phyloP scores from a whole-genome alignment of 2,329 filamentous ascomycete species.

The Apiospora koreana region DNA sequence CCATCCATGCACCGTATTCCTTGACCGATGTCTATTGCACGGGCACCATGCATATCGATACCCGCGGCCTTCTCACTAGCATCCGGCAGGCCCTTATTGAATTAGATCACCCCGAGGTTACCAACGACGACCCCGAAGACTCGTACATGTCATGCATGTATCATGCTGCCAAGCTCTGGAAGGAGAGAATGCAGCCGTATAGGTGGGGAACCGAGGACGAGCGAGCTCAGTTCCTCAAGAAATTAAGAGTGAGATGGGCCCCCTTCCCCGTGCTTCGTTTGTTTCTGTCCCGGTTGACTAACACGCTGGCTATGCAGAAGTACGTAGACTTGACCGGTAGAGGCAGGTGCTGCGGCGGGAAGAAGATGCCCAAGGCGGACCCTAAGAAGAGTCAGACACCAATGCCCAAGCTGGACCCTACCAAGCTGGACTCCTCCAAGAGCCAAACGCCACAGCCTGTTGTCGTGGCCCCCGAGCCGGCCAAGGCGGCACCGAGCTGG shows the following conservation, averaged over 20 bases:
- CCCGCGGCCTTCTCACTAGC: conserved; percentile 7
- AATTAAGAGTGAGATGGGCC: background rate
- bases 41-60: conserved; percentile 13
- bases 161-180: conserved; percentile 12
- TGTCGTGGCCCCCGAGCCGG: background rate
- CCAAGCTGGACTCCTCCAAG: background rate
- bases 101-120: conserved; percentile 7
- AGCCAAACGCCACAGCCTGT: background rate
- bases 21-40: conserved; percentile 7
- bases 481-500: background rate
- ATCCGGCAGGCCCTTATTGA: conserved; percentile 4
- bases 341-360: conserved; percentile 2
- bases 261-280: background rate
- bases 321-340: background rate
- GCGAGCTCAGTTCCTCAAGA: background rate
- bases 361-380: conserved; percentile 1
- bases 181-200: conserved; percentile 8
- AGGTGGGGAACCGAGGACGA: conserved; percentile 1
- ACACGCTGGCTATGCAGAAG: background rate
- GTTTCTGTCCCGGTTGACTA: background rate
- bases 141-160: conserved; percentile 9
- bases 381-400: background rate
- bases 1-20: conserved; percentile 10
- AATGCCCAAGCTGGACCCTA: background rate
- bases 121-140: conserved; percentile 10